Conservation (phyloP, 2,329 filamentous ascomycete genomes). For the Simplicillium sp. region DNA sequence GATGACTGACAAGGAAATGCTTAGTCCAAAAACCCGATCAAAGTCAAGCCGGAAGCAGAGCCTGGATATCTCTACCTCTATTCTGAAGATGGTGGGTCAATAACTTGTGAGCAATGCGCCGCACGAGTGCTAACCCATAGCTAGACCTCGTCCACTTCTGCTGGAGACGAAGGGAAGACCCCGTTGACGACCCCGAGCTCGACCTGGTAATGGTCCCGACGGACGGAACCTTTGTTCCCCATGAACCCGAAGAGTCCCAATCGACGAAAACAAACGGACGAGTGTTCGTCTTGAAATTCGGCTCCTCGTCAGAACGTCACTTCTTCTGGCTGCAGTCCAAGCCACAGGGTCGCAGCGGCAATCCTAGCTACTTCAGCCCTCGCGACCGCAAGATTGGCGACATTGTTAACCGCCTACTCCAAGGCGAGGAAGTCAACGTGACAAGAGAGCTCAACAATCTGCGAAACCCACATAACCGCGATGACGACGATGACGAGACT, state of each 20-base stretch:
- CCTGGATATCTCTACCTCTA: slow-evolving; percentile 90
- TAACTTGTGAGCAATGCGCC: background rate
- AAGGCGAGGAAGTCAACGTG: slow-evolving; percentile 83
- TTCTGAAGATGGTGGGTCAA: slow-evolving; percentile 66
- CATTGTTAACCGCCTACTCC: slow-evolving; percentile 74
- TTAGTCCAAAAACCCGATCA: slow-evolving; percentile 47
- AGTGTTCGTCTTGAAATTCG: slow-evolving; percentile 89
- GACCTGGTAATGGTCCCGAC: slow-evolving; percentile 90
- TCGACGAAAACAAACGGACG: slow-evolving; percentile 70
- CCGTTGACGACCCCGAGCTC: slow-evolving; percentile 65
- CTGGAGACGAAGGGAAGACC: slow-evolving; percentile 74
- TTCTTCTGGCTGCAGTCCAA: slow-evolving; percentile 97
- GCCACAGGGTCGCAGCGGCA: slow-evolving; percentile 59
- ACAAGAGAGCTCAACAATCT: slow-evolving; percentile 60
- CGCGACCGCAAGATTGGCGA: slow-evolving; percentile 81
- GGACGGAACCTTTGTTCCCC: slow-evolving; percentile 80
- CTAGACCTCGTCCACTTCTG: slow-evolving; percentile 92
- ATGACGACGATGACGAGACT: slow-evolving; percentile 60
- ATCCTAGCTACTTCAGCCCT: slow-evolving; percentile 71
- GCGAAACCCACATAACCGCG: slow-evolving; percentile 36
- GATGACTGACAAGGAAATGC: slow-evolving; percentile 10
- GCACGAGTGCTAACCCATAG: background rate
- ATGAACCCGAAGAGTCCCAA: slow-evolving; percentile 50
- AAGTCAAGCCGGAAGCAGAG: slow-evolving; percentile 62
- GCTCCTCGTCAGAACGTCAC: slow-evolving; percentile 80